Conservation (phyloP, 495 filamentous ascomycete species). For the Mytilinidion resinicola region DNA sequence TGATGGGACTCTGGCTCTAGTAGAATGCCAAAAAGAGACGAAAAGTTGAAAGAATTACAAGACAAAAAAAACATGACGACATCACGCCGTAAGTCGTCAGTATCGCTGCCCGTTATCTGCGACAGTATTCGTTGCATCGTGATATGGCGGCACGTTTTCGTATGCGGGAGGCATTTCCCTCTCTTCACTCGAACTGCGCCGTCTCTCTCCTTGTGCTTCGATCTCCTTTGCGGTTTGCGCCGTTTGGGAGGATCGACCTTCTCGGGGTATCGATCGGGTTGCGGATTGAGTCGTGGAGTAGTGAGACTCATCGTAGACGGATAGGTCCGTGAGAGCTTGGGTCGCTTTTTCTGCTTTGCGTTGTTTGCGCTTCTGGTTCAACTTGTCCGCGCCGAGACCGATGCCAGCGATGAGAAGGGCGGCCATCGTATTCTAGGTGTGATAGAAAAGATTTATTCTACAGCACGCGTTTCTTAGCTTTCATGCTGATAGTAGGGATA, state of each 20-base stretch:
- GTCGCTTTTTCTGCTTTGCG: slow-evolving; percentile 3
- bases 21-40: no score
- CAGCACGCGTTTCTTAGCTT: not conserved
- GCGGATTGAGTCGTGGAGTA: not conserved
- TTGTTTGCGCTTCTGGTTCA: slow-evolving; percentile 7
- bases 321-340: not conserved
- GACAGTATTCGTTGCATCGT: not conserved
- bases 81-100: no score
- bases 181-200: not conserved
- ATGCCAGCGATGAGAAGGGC: slow-evolving; percentile 7
- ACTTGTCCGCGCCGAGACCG: slow-evolving; percentile 5
- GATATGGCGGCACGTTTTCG: not conserved
- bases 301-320: not conserved
- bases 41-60: no score
- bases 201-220: not conserved
- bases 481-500: not conserved
- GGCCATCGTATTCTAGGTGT: slow-evolving; percentile 2
- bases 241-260: no score
- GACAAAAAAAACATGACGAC: no score
- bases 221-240: not conserved
- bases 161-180: not conserved
- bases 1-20: no score
- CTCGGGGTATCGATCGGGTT: not conserved
- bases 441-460: not conserved
- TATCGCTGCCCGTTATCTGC: no score